phyloP scores from a whole-genome alignment of 495 filamentous ascomycete genomes.

The Pyrenula massariospora region DNA sequence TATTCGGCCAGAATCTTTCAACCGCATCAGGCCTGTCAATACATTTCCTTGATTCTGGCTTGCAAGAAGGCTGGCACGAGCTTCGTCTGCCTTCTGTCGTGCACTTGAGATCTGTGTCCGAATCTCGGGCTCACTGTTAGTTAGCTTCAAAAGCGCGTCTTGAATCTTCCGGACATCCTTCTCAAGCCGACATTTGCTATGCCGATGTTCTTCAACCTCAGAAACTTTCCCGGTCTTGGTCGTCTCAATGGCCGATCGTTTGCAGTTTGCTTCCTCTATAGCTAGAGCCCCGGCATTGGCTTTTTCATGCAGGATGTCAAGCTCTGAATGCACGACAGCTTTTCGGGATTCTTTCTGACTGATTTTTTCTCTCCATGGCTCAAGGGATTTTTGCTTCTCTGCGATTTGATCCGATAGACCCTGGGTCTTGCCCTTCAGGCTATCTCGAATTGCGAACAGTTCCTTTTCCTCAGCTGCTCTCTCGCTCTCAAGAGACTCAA shows the following conservation, averaged over 20 bases:
- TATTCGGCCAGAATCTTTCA: conserved; percentile 92
- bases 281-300: conserved; percentile 75
- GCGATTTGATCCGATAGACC: conserved; percentile 86
- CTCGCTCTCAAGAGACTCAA: conserved; percentile 55
- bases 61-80: conserved; percentile 73
- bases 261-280: conserved; percentile 71
- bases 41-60: conserved; percentile 91
- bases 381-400: conserved; percentile 81
- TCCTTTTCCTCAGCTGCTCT: conserved; percentile 74
- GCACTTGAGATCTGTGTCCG: conserved; percentile 73
- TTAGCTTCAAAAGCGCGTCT: conserved; percentile 56
- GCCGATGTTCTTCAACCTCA: conserved; percentile 65
- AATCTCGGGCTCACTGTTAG: conserved; percentile 65
- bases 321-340: conserved; percentile 86
- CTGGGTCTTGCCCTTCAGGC: conserved; percentile 89
- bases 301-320: conserved; percentile 80
- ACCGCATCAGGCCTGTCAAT: conserved; percentile 77
- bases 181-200: conserved; percentile 57
- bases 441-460: conserved; percentile 65
- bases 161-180: conserved; percentile 62
- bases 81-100: conserved; percentile 90
- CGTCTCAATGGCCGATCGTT: conserved; percentile 62
- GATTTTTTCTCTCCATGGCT: conserved; percentile 95
- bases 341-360: conserved; percentile 89
- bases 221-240: conserved; percentile 53